Base-by-base conservation (phyloP, 768 basidiomycete genomes). In the Boletus bicolor region DNA sequence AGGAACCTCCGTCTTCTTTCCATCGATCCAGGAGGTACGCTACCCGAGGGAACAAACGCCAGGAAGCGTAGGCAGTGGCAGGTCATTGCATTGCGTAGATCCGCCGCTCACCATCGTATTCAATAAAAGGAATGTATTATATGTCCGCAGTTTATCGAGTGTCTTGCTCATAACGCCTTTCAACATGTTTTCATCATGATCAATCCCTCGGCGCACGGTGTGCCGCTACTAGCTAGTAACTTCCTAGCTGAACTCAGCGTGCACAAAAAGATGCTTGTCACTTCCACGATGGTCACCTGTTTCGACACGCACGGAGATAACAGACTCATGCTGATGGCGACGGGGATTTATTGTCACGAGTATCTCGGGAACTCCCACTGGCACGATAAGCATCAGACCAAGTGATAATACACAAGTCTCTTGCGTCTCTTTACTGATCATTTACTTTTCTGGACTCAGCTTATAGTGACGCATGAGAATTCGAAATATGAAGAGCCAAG, bases 1-100 rank as follows among this genome's bases (percentile, higher is more conserved):
- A 76, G 91, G 60, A 73, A 74, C 42, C 80, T 89, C 21, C 75
- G 82, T 52, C 77, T 87, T 50, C 64, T 87, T 37, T 72, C 76
- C 11, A 71, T 86, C 51, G 64, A 77, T 32, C 74, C 77, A 39
- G 76, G 82, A 53, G 69, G 71, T 45, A 54, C 65, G 55, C 53
- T 56, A 28, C 53, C 64, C 36, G 65, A 73, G 49, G 69, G 73
- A 53, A 49, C 66, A 36, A 72, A 67, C 55, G 73, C 77, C 7
- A 74, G 72, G 61, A 70, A 74, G 28, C 75, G 80, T 44, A 70
- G 75, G 45, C 72, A 72, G 56, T 85, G 83, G 83, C 68, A 77
- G 50, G 67, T 84, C 24, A 52, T 75, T 0, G 73, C 80, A 5
- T 57, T 85, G 58, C 71, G 80, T 46, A 71, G 49, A 19, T 65